Evolutionary conservation across 1,139 yeast species (phyloP), one percentile per base, ranked within the genome.

Genomic region (Nakaseomyces sp.): DNA sequence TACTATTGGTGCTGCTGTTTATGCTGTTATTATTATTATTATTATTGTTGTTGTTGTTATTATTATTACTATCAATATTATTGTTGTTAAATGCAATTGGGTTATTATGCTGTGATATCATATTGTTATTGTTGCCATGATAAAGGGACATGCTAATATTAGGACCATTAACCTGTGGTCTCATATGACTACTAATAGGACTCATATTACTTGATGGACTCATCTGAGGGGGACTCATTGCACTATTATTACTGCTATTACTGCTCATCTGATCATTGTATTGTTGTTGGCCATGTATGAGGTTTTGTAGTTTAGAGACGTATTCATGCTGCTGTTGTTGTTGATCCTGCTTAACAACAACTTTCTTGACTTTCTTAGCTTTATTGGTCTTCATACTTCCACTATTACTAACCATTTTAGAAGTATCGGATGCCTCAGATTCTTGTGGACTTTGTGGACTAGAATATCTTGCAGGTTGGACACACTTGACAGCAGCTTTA

Each of bases 381-480:
- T 22, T 22, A 5, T 15, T 17, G 18, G 8, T 15, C 4, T 8
- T 17, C 12, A 9, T 16, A 22, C 25, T 22, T 22, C 9, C 25
- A 22, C 19, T 5, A 5, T 7, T 6, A 18, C 19, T n/a, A n/a
- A n/a, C n/a, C n/a, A n/a, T n/a, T n/a, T 30, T 30, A 15, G 18
- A 19, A 18, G 5, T 19, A 7, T 32, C 36, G 4, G 10, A 18
- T 20, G 42, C 7, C 13, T 17, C 37, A 12, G 41, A 4, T 16
- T 30, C 42, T 12, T 35, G 38, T 8, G 38, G 38, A 9, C 28
- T 35, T 9, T 35, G 26, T 4, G 38, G 38, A 4, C 44, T 26
- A 18, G 61, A 64, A n/a, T 77, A 77, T 44, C 75, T 67, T 4
- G 75, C 75, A 0, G 83, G 83, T 53, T 77, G 80, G 3, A 76